These are phyloP conservation scores for Myriangium duriaei DNA, from an alignment of 2,329 filamentous ascomycete genomes.

Conservation along the genomic window DNA sequence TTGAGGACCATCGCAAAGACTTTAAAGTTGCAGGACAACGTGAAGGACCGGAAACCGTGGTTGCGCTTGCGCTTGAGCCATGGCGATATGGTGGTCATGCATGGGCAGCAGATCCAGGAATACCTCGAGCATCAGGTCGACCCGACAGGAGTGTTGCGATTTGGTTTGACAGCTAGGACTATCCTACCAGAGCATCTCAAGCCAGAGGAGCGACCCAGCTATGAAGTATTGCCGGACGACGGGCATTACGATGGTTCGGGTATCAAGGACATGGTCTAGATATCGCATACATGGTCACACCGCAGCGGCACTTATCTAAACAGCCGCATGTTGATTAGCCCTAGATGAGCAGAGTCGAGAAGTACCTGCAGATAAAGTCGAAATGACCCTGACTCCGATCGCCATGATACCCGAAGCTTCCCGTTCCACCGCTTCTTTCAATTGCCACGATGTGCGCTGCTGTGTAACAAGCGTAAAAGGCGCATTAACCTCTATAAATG, in stretches of 20 bases:
- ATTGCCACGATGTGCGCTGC: too few species aligned
- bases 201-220: conserved; percentile 26
- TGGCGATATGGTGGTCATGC: conserved; percentile 54
- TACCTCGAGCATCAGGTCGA: conserved; percentile 48
- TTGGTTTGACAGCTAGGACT: conserved; percentile 44
- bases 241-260: conserved; percentile 24
- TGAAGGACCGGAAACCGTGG: conserved; percentile 5
- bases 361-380: too few species aligned
- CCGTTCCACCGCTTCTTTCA: too few species aligned
- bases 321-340: too few species aligned
- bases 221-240: conserved; percentile 25
- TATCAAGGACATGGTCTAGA: conserved; percentile 6
- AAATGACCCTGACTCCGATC: too few species aligned
- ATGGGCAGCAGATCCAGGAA: conserved; percentile 46
- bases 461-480: too few species aligned
- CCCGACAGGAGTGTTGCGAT: conserved; percentile 39
- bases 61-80: conserved; percentile 36
- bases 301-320: too few species aligned
- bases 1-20: conserved; percentile 26
- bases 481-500: too few species aligned
- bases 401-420: too few species aligned
- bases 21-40: conserved; percentile 22
- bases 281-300: too few species aligned
- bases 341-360: too few species aligned
- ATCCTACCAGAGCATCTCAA: conserved; percentile 35